Evolutionary conservation across 2,329 filamentous ascomycete genomes (phyloP).

Genomic region (Domatiomyces catenatus): DNA sequence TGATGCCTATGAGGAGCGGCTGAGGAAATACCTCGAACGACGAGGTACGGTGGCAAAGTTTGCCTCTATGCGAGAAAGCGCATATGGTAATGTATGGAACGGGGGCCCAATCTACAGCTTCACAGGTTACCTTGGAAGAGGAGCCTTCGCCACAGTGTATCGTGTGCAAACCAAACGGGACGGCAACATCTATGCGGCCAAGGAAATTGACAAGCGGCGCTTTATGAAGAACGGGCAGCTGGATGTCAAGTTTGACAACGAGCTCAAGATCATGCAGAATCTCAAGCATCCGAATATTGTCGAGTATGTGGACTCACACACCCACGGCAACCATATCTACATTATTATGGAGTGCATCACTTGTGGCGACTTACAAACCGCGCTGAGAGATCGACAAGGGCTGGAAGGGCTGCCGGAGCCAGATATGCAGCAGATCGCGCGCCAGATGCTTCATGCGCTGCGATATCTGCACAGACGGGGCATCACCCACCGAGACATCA

Average conservation of each 20-base stretch:
- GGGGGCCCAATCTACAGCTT: conserved; percentile 77
- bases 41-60: conserved; percentile 17
- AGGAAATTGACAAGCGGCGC: conserved; percentile 82
- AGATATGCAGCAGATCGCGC: conserved; percentile 55
- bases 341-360: conserved; percentile 95
- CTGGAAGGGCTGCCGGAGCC: conserved; percentile 50
- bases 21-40: conserved; percentile 48
- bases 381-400: conserved; percentile 49
- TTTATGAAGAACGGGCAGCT: conserved; percentile 87
- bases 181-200: conserved; percentile 72
- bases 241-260: conserved; percentile 85
- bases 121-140: conserved; percentile 68
- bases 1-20: conserved; percentile 51
- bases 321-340: conserved; percentile 65
- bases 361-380: conserved; percentile 65
- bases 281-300: conserved; percentile 82
- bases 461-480: conserved; percentile 73
- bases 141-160: conserved; percentile 88
- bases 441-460: conserved; percentile 57
- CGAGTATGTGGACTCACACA: conserved; percentile 74
- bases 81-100: conserved; percentile 58
- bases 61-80: conserved; percentile 22
- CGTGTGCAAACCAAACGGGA: conserved; percentile 74
- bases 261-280: conserved; percentile 87
- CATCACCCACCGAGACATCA: conserved; percentile 97